phyloP scores from a whole-genome alignment of 345 rosid genomes.

The Bretschneidera sinensis region DNA sequence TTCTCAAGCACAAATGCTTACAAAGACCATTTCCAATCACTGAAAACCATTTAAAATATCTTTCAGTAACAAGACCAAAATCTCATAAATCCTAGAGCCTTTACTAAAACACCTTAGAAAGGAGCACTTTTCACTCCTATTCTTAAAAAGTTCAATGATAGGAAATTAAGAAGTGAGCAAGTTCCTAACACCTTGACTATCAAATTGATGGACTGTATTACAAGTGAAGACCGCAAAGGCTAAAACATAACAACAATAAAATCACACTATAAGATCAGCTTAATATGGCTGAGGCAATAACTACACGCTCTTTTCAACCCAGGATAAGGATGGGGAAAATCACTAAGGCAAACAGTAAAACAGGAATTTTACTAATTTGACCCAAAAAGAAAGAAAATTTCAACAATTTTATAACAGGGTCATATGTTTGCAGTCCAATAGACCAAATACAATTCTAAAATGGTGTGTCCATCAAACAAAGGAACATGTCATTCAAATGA shows the following conservation, averaged over 20 bases:
- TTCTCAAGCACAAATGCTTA: conserved; percentile 58
- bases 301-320: background rate
- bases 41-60: conserved; percentile 27
- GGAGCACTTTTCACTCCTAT: background rate
- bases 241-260: background rate
- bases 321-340: background rate
- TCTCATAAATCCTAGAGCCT: too few relatives aligned
- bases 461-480: too few relatives aligned
- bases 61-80: background rate
- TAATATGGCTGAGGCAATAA: background rate
- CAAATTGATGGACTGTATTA: background rate
- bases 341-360: background rate
- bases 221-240: background rate
- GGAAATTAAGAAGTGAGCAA: too few relatives aligned
- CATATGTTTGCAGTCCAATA: too few relatives aligned
- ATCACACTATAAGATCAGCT: background rate
- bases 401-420: too few relatives aligned
- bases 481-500: background rate
- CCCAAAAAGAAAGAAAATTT: too few relatives aligned
- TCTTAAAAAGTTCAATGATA: background rate
- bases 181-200: background rate
- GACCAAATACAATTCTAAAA: too few relatives aligned
- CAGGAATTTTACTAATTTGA: too few relatives aligned
- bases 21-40: conserved; percentile 54
- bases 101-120: background rate